A percentile compares a stretch with the other conserved stretches of the same genome.
Conservation (phyloP, 1,284 basidiomycete genomes). For the Pseudomicrostroma phylloplanum region DNA sequence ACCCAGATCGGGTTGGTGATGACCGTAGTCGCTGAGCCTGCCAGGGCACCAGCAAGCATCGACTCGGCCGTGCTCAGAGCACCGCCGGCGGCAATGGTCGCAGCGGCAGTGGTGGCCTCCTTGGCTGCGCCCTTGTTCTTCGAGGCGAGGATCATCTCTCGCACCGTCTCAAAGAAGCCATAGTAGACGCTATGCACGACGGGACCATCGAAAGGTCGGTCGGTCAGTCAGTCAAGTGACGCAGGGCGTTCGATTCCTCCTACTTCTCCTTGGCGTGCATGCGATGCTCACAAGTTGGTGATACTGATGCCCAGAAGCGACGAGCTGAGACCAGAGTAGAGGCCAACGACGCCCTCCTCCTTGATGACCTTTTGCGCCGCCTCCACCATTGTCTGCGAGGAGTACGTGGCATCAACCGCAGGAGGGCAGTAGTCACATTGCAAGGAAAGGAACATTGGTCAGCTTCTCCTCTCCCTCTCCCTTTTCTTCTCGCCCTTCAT, state of each 20-base stretch:
- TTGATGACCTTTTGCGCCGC: constrained; percentile 69
- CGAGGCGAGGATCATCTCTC: constrained; percentile 46
- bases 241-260: background rate
- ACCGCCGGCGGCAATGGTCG: constrained; percentile 41
- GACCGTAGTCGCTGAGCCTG: constrained; percentile 81
- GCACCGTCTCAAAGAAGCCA: constrained; percentile 51
- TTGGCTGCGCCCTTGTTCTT: constrained; percentile 48
- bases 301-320: constrained; percentile 84
- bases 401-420: constrained; percentile 11
- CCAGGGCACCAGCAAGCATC: constrained; percentile 80
- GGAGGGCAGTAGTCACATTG: too few species aligned
- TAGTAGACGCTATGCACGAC: constrained; percentile 48
- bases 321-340: constrained; percentile 82
- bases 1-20: constrained; percentile 78
- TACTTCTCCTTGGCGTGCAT: background rate
- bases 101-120: constrained; percentile 56
- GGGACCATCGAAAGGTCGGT: background rate
- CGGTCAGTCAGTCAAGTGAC: background rate
- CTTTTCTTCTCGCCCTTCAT: background rate
- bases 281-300: constrained; percentile 65
- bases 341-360: constrained; percentile 73
- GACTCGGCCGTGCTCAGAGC: constrained; percentile 75
- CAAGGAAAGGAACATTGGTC: background rate
- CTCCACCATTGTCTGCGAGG: constrained; percentile 28
- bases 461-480: background rate